Evolutionary conservation across 2,329 filamentous ascomycete species (phyloP), one percentile per base, ranked within the genome.

Genomic region (Blastomyces parvus): DNA sequence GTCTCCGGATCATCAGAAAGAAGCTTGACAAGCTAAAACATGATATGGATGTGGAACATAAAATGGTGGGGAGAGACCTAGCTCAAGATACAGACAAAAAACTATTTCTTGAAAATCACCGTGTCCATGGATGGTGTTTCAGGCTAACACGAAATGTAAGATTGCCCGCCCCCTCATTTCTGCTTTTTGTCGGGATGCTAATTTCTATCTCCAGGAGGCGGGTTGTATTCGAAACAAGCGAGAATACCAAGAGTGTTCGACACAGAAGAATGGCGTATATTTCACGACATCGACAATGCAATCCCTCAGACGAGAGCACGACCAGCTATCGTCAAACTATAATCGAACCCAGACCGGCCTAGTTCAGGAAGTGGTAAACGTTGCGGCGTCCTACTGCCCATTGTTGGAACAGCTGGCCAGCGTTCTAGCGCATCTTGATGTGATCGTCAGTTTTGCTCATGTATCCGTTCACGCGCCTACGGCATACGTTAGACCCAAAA

Each of bases 201-300:
- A 62, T 46, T 3, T 14, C 25, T 46, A 33, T 46, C 30, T 50
- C 33, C 53, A 69, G 64, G 94, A 99, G 78, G 91, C 94, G 0
- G 88, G 89, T 19, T 95, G 90, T 70, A 99, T 99, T 69, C 88
- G 94, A 65, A 95, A 95, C 76, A 96, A 94, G 73, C 87, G 86
- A 64, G 82, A 86, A 59, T 99, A 97, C 70, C 88, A 93, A 70
- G 94, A 99, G 76, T 96, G 91, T 74, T 96, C 92, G 0, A 99
- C 95, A 0, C 94, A 97, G 77, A 99, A 99, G 82, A 99, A 97
- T 74, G 94, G 94, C 53, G 94, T 97, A 62, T 99, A 94, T 79
- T 99, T 99, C 76, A 97, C 94, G 0, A 99, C 94, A 3, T 86
- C 86, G 62, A 86, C 83, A 40, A 81, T 99, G 69, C 88, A 91